Evolutionary conservation across 2,329 filamentous ascomycete species (phyloP), one percentile per base, ranked within the genome.

Genomic region (Arthrobotrys iridis): DNA sequence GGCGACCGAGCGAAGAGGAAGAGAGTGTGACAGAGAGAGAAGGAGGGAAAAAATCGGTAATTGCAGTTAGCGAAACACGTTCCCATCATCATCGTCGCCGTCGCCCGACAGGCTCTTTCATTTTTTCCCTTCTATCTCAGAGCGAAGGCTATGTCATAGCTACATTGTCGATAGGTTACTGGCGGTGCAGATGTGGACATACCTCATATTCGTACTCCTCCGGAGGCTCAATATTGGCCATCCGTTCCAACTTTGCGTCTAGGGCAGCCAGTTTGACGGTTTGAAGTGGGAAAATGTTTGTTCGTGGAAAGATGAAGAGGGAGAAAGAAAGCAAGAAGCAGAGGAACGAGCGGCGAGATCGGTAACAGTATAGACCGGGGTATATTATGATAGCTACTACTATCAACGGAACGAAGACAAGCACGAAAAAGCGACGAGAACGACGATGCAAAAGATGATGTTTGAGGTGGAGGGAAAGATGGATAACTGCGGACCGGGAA

Each of bases 151-250:
- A 30, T 43, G 43, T 24, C 40, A 41, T 24, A 70, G 35, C 45
- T 26, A 43, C 43, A n/a, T 28, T 15, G 26, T 13, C 15, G n/a
- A 15, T 22, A 15, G 11, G 28, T 22, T 15, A 26, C 11, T 28
- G 18, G 1, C 43, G 18, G 5, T 24, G 46, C 40, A 50, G 41
- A 50, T 20, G 50, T 40, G 22, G 13, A 64, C 71, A 13, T 70
- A 76, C 71, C 64, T 76, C 71, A 76, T 76, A 76, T 68, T 76
- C 71, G 57, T 70, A 68, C 65, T 76, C 71, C 15, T 76, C 63
- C 65, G 71, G 64, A 76, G 71, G 71, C 65, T 76, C 63, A 57
- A 70, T 50, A 22, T 63, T 65, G 46, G 63, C 71, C 71, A 76
- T 76, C 71, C 71, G 71, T 43, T 76, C 59, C 28, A 76, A 48